These are phyloP conservation scores for Monilinia laxa DNA, from an alignment of 2,329 filamentous ascomycete genomes.

Conservation along the genomic window DNA sequence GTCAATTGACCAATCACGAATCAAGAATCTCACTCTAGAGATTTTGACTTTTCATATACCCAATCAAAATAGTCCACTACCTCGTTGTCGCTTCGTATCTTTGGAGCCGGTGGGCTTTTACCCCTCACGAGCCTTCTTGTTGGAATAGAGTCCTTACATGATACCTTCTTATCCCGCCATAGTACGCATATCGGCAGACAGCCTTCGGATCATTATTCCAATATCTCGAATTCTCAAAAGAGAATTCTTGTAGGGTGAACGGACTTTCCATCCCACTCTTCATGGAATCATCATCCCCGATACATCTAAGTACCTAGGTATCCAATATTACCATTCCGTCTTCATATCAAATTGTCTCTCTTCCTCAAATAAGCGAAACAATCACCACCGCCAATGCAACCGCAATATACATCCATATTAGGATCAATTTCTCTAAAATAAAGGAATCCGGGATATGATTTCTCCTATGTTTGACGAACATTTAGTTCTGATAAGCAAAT, in stretches of 20 bases:
- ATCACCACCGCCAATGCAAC: background rate
- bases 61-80: background rate
- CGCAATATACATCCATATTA: background rate
- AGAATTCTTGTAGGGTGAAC: background rate
- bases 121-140: constrained; percentile 8
- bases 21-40: background rate
- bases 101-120: background rate
- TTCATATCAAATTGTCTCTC: background rate
- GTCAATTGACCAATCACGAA: constrained; percentile 2
- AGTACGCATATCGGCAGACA: constrained; percentile 1
- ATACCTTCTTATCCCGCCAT: constrained; percentile 18
- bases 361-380: background rate
- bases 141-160: background rate
- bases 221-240: background rate
- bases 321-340: constrained; percentile 4
- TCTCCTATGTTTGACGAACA: background rate
- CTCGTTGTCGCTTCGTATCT: constrained; percentile 20
- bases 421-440: background rate
- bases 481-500: constrained; percentile 3
- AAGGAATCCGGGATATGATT: background rate
- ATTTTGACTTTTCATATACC: background rate
- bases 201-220: background rate
- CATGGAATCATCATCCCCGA: background rate
- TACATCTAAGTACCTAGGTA: background rate
- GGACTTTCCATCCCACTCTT: constrained; percentile 6